phyloP scores from a whole-genome alignment of 192 early-diverging fungal genomes.

The Chytriomyces sp. region DNA sequence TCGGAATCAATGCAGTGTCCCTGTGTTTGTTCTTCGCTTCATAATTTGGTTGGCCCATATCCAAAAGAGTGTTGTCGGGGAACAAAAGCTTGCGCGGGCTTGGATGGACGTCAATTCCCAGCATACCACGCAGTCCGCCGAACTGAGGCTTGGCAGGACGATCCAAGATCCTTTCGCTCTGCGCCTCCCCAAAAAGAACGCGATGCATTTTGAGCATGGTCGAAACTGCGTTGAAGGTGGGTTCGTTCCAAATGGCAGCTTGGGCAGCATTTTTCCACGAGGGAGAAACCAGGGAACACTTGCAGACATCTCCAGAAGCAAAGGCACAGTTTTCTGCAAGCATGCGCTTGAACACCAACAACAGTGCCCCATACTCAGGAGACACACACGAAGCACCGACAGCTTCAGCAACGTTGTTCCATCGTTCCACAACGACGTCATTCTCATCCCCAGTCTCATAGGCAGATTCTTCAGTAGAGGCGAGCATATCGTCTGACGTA shows the following conservation, averaged over 20 bases:
- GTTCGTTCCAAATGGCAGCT: neutral
- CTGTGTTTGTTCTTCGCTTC: too few relatives aligned
- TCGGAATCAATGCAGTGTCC: too few relatives aligned
- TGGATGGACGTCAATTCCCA: neutral
- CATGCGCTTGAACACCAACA: neutral
- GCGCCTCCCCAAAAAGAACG: neutral
- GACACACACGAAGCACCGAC: neutral
- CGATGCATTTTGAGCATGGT: slow-evolving; percentile 5
- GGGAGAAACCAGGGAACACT: neutral
- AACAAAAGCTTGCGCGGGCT: slow-evolving; percentile 11
- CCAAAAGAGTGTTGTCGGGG: neutral
- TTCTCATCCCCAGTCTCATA: neutral
- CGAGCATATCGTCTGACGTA: too few relatives aligned
- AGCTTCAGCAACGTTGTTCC: neutral
- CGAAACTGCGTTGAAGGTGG: neutral
- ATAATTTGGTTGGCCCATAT: neutral
- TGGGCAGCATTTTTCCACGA: neutral
- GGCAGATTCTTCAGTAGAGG: neutral
- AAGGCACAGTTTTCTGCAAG: neutral
- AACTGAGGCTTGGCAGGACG: neutral
- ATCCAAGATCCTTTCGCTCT: too few relatives aligned
- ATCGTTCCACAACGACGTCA: neutral
- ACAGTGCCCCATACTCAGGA: neutral
- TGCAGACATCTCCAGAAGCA: neutral
- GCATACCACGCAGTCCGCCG: neutral